These are phyloP conservation scores for Aspergillus panamensis DNA, from an alignment of 495 filamentous ascomycete genomes.

Conservation along the genomic window DNA sequence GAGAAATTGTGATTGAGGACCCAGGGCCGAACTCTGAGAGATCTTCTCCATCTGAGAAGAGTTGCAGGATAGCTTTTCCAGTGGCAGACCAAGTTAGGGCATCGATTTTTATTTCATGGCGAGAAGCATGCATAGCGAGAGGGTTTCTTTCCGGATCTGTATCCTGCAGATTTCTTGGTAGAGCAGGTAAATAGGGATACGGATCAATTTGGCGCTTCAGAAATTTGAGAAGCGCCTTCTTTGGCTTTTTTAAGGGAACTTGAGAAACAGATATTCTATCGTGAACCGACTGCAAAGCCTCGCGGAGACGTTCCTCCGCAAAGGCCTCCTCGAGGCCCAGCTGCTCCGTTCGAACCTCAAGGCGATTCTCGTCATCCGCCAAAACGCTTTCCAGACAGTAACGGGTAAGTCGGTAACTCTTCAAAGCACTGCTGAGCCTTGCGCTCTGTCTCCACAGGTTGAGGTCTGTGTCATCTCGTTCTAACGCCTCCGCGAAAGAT, in stretches of 20 bases:
- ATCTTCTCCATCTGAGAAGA: slow-evolving; percentile 45
- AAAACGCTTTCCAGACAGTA: slow-evolving; percentile 91
- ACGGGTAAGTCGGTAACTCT: slow-evolving; percentile 70
- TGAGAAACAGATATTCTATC: slow-evolving; percentile 69
- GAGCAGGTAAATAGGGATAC: slow-evolving; percentile 69
- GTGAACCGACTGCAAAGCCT: slow-evolving; percentile 61
- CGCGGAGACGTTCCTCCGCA: slow-evolving; percentile 72
- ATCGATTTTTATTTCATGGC: slow-evolving; percentile 32
- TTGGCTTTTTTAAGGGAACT: slow-evolving; percentile 58
- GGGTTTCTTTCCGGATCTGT: slow-evolving; percentile 26
- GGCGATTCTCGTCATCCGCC: slow-evolving; percentile 72
- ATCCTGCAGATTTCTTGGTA: slow-evolving; percentile 35
- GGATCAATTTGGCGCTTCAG: slow-evolving; percentile 69
- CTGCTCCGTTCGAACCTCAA: slow-evolving; percentile 67
- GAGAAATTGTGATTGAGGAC: slow-evolving; percentile 34
- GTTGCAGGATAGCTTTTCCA: slow-evolving; percentile 55
- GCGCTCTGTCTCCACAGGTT: slow-evolving; percentile 91
- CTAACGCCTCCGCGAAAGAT: slow-evolving; percentile 72
- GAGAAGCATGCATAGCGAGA: slow-evolving; percentile 29
- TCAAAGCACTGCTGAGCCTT: slow-evolving; percentile 68
- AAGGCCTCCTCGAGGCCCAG: slow-evolving; percentile 82
- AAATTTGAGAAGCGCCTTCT: slow-evolving; percentile 58
- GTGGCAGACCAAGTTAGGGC: slow-evolving; percentile 50
- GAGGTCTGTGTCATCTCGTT: slow-evolving; percentile 86
- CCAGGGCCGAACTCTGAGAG: slow-evolving; percentile 34